These are phyloP conservation scores for Ormosia semicastrata DNA, from an alignment of 306 rosid genomes.

Conservation along the genomic window DNA sequence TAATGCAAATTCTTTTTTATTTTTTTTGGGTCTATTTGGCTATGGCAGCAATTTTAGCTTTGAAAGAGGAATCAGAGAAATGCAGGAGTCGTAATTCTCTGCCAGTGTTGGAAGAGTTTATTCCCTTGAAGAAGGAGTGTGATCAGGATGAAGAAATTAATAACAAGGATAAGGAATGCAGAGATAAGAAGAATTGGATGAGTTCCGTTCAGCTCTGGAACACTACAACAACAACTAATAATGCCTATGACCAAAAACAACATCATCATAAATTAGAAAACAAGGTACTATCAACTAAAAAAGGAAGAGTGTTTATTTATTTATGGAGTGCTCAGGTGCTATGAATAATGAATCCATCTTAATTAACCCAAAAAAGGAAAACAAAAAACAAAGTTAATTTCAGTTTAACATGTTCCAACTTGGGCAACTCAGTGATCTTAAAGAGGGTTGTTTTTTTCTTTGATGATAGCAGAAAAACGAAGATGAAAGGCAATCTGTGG, in stretches of 20 bases:
- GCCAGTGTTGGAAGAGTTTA: conserved; percentile 81
- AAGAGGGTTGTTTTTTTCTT: neutral
- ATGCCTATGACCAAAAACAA: conserved; percentile 36
- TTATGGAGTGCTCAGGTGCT: neutral
- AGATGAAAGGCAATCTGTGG: conserved; percentile 38
- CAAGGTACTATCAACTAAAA: conserved; percentile 50
- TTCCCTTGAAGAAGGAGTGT: conserved; percentile 66
- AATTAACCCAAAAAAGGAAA: neutral
- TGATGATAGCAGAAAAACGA: conserved; percentile 50
- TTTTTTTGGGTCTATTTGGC: neutral
- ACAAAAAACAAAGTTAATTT: neutral
- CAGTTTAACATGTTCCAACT: neutral
- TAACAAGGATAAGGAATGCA: conserved; percentile 48
- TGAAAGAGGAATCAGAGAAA: conserved; percentile 61
- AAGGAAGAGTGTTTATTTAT: neutral
- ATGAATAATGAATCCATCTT: neutral
- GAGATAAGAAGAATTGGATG: conserved; percentile 95
- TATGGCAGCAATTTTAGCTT: conserved; percentile 55
- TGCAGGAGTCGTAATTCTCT: conserved; percentile 38
- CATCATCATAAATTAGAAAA: conserved; percentile 39
- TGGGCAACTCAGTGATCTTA: neutral
- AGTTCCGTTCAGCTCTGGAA: conserved; percentile 97
- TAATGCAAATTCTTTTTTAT: neutral
- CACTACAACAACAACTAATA: conserved; percentile 10
- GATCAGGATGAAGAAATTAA: conserved; percentile 37